Conservation (phyloP, 176 grass and related monocot genomes). For the Elymus sibiricus region DNA sequence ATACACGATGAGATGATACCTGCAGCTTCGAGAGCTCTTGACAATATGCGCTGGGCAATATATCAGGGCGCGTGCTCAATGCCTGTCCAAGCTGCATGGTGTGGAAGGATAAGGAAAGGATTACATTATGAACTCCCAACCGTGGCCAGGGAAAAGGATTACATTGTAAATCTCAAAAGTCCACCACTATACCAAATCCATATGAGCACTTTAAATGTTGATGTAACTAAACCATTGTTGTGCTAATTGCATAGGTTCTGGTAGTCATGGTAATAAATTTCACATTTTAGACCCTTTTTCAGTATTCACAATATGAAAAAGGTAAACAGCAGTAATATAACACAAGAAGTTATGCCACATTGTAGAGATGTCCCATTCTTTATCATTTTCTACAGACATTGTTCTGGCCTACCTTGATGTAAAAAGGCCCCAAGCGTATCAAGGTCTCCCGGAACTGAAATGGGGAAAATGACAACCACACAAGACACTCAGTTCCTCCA, state of each 20-base stretch:
- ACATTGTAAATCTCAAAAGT: neutral
- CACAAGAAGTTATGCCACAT: neutral
- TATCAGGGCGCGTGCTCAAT: slow-evolving; percentile 88
- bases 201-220: neutral
- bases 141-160: neutral
- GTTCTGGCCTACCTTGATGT: slow-evolving; percentile 70
- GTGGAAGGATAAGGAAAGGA: neutral
- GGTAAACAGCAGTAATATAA: neutral
- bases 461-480: slow-evolving; percentile 12
- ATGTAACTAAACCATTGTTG: slow-evolving; percentile 2
- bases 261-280: neutral
- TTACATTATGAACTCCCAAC: neutral
- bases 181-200: neutral
- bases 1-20: slow-evolving; percentile 30
- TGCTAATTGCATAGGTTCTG: neutral
- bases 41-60: slow-evolving; percentile 85
- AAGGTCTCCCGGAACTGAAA: slow-evolving; percentile 96
- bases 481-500: slow-evolving; percentile 9
- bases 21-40: slow-evolving; percentile 91
- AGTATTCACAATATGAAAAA: neutral
- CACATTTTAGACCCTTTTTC: neutral
- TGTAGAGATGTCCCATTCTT: neutral
- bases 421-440: slow-evolving; percentile 85
- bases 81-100: slow-evolving; percentile 79
- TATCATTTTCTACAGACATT: neutral